Base-by-base conservation (phyloP, 305 asterid genomes). In the Ilex paraguariensis region DNA sequence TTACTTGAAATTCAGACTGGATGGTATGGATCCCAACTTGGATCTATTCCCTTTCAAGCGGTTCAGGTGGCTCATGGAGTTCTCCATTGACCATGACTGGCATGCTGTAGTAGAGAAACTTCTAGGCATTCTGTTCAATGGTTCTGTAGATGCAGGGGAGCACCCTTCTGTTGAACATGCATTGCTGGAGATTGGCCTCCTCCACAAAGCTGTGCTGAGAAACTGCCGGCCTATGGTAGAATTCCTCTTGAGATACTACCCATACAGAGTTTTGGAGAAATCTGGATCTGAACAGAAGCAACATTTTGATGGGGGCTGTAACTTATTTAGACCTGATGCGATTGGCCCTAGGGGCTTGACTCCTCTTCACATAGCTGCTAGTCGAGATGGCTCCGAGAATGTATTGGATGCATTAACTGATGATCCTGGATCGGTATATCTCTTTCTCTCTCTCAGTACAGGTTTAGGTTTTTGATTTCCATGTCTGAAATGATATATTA, bases 351-450 rank as follows among this genome's bases (percentile, higher is more conserved):
- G 87, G 62, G 96, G 97, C n/a, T 72, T 88, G 82, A 94, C 99
- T 75, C 98, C 98, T 69, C 91, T 90, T 67, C 99, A 94, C 64
- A 54, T 88, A 56, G 96, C 95, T 32, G 91, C 96, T 33, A 73
- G 91, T 71, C 71, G 77, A 12, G 91, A 77, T 17, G 75, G 81
- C 56, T 76, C 75, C 62, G 95, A 86, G 56, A 66, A 63, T 57
- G 68, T 91, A 28, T 68, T 90, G 72, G 95, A 88, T 74, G 96
- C 95, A 33, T 70, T 94, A 61, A 83, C 84, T 33, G 86, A 84
- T 57, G 96, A 94, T 75, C 95, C 96, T 48, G 84, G 79, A 83
- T 55, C 61, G 82, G 99, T 94, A 82, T 40, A 28, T 64, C 59
- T 59, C 56, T 51, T 31, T 33, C 48, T 68, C 60, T 31, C 32